A percentile compares a stretch with the other conserved stretches of the same genome.
These are phyloP conservation scores for Trypanosoma congolense DNA, from an alignment of 208 protist species.

Conservation along the genomic window DNA sequence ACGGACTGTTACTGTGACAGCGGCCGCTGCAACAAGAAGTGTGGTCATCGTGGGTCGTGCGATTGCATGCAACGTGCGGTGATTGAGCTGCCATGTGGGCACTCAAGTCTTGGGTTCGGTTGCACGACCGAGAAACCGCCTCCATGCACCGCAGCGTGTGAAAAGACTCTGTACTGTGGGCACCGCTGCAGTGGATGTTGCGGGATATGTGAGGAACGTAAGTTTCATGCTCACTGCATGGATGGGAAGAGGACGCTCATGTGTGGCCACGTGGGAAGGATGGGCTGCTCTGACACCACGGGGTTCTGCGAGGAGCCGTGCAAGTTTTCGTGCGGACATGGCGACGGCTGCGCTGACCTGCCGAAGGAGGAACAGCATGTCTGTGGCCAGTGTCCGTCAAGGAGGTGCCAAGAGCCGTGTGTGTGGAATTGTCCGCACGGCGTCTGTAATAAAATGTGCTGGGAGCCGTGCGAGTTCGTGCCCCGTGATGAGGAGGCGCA, in stretches of 20 bases:
- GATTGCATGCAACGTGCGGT: slow-evolving; percentile 1
- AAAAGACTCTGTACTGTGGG: slow-evolving; percentile 4
- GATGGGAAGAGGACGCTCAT: slow-evolving; percentile 3
- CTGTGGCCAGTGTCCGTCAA: slow-evolving; percentile 12
- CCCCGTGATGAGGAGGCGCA: not conserved
- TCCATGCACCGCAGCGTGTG: not conserved
- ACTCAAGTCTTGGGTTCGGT: not conserved
- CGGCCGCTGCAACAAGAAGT: slow-evolving; percentile 1
- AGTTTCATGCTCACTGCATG: slow-evolving; percentile 4
- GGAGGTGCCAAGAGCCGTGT: slow-evolving; percentile 19
- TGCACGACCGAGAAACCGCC: not conserved
- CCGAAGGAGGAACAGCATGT: not conserved
- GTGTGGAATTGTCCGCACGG: slow-evolving; percentile 18
- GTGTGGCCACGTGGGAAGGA: slow-evolving; percentile 15
- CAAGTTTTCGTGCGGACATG: slow-evolving; percentile 6
- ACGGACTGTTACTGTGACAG: slow-evolving; percentile 9
- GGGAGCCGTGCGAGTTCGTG: slow-evolving; percentile 23
- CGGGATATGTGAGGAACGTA: not conserved
- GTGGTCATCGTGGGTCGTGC: slow-evolving; percentile 4
- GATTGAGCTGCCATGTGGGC: slow-evolving; percentile 2
- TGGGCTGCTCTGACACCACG: not conserved
- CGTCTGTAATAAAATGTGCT: slow-evolving; percentile 12
- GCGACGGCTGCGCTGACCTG: not conserved
- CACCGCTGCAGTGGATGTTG: slow-evolving; percentile 17
- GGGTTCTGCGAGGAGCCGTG: slow-evolving; percentile 8